Base-by-base conservation (phyloP, 805 yeast genomes). In the Groenewaldozyma tartarivorans region DNA sequence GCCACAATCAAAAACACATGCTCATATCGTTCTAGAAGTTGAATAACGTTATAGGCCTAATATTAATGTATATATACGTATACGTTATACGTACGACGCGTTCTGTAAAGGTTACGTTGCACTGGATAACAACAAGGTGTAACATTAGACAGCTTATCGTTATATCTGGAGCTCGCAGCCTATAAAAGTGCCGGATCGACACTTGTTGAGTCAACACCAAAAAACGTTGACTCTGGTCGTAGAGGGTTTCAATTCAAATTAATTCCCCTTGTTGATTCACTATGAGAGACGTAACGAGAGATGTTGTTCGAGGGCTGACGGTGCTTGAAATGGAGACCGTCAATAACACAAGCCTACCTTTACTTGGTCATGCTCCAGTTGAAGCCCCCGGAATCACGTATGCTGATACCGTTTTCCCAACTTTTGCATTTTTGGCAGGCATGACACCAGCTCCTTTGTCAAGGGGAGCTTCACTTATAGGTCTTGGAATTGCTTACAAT, bases 341-440 rank as follows among this genome's bases (percentile, higher is more conserved):
- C 22, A 50, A 53, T 41, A 44, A 49, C 24, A 26, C 48, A 7
- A 34, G 33, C 20, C 36, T 44, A 35, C 31, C 41, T 16, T 15
- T 35, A 16, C 35, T 52, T 26, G 36, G 40, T 5, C 58, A 56
- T 37, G 55, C 58, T 5, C 40, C 49, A 4, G 36, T 52, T 3
- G 50, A 50, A 3, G 43, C 43, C 18, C 44, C 52, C 29, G 32
- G 46, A 4, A 41, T 56, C 32, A 48, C 57, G 13, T 53, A 50
- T 39, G 57, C 56, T 31, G 59, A 54, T 40, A 55, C 61, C 5
- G 46, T 58, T 18, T 49, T 57, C 38, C 63, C 63, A 11, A 46
- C 53, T 16, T 53, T 55, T 32, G 50, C 53, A 20, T 56, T 57
- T 33, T 42, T 57, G 20, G 38, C 54, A 2, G 63, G 63, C 4